Base-by-base conservation (phyloP, 2,329 filamentous ascomycete species). In the Monilinia aucupariae region DNA sequence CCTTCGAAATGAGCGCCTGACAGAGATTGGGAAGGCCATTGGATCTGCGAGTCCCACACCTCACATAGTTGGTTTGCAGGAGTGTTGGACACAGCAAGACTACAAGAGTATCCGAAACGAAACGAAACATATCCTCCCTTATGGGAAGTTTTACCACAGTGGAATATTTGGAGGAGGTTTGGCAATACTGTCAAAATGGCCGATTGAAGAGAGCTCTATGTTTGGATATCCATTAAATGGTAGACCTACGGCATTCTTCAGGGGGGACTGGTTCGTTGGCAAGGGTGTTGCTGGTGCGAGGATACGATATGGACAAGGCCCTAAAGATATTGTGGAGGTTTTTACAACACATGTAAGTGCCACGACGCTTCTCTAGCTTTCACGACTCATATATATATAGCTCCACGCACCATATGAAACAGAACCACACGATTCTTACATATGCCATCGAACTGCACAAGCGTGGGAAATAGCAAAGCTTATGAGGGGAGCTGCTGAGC, bases 191-290 rank as follows among this genome's bases (percentile, higher is more conserved):
- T 96, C 91, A 54, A 84, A 86, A 80, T 97, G 92, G 91, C 92
- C 93, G 27, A 92, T 99, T 68, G 88, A 91, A 71, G 90, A 96
- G 78, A 92, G 88, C 75, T 86, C 82, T 71, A 96, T 97, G 91
- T 82, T 85, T 68, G 82, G 81, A 4, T 99, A 97, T 74, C 86
- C 91, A n/a, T 82, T 99, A 60, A 97, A 96, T 75, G 94, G 94
- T 22, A 84, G 93, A 22, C 94, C 94, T 7, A 93, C 92, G 12
- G 93, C 93, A 5, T 96, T 97, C 76, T 97, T 89, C 78, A 82
- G 93, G 65, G 94, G 94, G 13, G 93, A 97, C 75, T 97, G 93
- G 91, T 97, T 87, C 73, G 92, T 97, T 12, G 94, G 94, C 0
- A 97, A 97, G 75, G 94, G 94, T 20, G 86, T 97, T 49, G 94